Evolutionary conservation across 768 basidiomycete species (phyloP).

Genomic region (Asterophora lycoperdoides): DNA sequence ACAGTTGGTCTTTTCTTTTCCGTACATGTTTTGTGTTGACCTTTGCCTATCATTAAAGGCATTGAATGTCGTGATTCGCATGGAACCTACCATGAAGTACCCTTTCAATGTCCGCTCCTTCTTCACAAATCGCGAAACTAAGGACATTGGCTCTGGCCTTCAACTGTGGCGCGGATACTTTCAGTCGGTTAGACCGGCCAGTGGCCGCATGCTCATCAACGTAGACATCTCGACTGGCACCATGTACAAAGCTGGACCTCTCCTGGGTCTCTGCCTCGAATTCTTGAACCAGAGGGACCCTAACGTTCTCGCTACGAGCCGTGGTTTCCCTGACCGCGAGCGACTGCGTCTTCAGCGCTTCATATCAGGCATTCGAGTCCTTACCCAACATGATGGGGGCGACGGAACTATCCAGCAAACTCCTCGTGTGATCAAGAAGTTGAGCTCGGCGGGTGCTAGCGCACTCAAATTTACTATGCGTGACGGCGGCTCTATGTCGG

Average conservation of each 20-base stretch:
- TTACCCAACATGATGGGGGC: conserved; percentile 35
- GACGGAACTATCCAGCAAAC: conserved; percentile 27
- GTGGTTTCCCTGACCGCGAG: conserved; percentile 51
- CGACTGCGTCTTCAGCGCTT: conserved; percentile 53
- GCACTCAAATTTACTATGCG: conserved; percentile 52
- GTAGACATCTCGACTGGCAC: conserved; percentile 70
- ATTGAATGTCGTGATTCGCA: conserved; percentile 66
- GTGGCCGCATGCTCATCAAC: conserved; percentile 57
- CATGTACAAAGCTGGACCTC: conserved; percentile 61
- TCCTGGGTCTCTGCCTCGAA: conserved; percentile 51
- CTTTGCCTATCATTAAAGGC: conserved; percentile 34
- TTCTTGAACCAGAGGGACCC: conserved; percentile 35
- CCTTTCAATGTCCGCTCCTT: conserved; percentile 74
- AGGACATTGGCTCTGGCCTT: conserved; percentile 46
- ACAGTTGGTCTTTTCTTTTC: conserved; percentile 36
- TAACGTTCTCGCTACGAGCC: conserved; percentile 35
- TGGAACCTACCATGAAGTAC: conserved; percentile 61
- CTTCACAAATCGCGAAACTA: conserved; percentile 56
- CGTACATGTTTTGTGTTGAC: not conserved
- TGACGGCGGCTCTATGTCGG: conserved; percentile 52
- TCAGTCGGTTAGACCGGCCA: conserved; percentile 63
- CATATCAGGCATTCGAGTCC: conserved; percentile 47
- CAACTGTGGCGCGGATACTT: conserved; percentile 73
- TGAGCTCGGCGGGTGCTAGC: conserved; percentile 51
- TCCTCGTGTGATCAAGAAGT: conserved; percentile 58